phyloP scores from a whole-genome alignment of 768 basidiomycete species.

The Lyophyllum semitale region DNA sequence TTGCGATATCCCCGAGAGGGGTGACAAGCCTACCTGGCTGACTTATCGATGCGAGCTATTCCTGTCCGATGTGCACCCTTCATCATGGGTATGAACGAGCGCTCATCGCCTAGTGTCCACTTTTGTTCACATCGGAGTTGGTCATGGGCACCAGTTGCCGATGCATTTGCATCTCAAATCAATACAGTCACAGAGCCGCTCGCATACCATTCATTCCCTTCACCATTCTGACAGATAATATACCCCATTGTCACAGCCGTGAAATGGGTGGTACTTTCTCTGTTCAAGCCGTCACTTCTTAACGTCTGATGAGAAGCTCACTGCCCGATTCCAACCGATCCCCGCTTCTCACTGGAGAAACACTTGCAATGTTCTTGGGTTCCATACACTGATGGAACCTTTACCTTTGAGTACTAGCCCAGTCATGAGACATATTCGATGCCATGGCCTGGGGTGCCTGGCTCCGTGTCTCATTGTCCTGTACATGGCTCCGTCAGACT shows the following conservation, averaged over 20 bases:
- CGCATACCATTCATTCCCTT: background rate
- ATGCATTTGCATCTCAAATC: background rate
- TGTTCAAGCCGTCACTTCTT: conserved; percentile 4
- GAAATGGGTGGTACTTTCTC: conserved; percentile 4
- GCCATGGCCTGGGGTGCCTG: conserved; percentile 3
- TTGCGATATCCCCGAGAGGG: conserved; percentile 8
- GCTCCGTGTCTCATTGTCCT: background rate
- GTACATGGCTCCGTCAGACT: background rate
- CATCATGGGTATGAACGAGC: background rate
- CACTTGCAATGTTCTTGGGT: background rate
- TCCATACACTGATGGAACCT: conserved; percentile 1
- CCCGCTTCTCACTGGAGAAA: background rate
- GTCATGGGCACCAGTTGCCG: background rate
- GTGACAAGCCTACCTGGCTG: background rate
- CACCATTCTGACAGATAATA: background rate
- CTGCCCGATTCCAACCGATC: conserved; percentile 1
- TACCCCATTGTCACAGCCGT: background rate
- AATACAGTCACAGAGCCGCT: background rate
- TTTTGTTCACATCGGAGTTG: background rate
- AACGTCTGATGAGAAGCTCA: conserved; percentile 10
- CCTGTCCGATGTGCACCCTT: background rate
- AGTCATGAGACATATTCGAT: conserved; percentile 9
- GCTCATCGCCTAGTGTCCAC: background rate
- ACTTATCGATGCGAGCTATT: background rate
- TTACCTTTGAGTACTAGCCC: background rate